phyloP scores from a whole-genome alignment of 495 filamentous ascomycete species.

The Aspergillus nanangensis region DNA sequence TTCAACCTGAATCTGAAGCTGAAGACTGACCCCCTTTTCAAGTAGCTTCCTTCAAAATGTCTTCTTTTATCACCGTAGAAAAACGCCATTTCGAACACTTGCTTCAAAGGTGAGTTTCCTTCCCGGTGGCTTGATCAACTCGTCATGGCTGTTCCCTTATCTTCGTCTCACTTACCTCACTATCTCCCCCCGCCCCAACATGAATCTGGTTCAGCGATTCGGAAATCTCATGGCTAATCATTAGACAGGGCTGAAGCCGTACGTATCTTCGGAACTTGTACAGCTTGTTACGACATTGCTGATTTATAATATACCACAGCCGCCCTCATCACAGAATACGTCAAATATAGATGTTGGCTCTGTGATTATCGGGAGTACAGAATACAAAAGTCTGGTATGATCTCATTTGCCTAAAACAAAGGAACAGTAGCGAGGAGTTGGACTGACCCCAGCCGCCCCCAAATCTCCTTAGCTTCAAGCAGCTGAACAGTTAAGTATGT shows the following conservation, averaged over 20 bases:
- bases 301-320: background rate
- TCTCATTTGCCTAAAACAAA: background rate
- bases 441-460: background rate
- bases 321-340: background rate
- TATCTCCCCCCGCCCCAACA: no score
- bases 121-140: background rate
- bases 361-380: constrained; percentile 48
- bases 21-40: background rate
- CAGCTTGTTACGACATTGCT: background rate
- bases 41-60: constrained; percentile 14
- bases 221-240: background rate
- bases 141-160: background rate
- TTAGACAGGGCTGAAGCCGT: background rate
- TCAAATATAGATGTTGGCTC: constrained; percentile 22
- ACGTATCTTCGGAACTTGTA: background rate
- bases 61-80: constrained; percentile 45
- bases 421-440: no score
- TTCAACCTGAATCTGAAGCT: background rate
- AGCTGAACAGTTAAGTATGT: constrained; percentile 37
- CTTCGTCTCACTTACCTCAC: background rate
- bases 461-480: constrained; percentile 35
- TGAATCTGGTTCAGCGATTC: background rate
- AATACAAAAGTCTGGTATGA: constrained; percentile 53
- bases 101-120: constrained; percentile 36
- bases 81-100: constrained; percentile 50